A percentile compares a stretch with the other conserved stretches of the same genome.
Conservation (phyloP, 768 basidiomycete species). For the Panus rudis region DNA sequence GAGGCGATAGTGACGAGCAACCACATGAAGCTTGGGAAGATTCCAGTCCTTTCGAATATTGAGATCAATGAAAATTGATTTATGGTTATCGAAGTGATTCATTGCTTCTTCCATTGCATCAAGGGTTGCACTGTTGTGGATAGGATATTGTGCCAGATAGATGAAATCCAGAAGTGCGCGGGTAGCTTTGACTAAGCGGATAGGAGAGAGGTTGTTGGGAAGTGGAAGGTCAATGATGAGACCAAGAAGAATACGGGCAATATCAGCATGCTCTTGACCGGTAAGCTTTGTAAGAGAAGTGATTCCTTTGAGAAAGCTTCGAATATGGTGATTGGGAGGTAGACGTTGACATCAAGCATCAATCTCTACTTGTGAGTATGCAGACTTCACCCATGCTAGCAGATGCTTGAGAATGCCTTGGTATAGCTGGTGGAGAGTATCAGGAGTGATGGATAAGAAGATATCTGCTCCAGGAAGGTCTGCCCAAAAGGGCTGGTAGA, state of each 20-base stretch:
- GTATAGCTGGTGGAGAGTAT: conserved; percentile 24
- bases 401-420: conserved; percentile 25
- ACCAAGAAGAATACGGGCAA: conserved; percentile 16
- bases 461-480: conserved; percentile 19
- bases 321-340: conserved; percentile 17
- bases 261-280: conserved; percentile 20
- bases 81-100: conserved; percentile 15
- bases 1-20: conserved; percentile 13
- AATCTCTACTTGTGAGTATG: conserved; percentile 8
- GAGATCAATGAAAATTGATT: conserved; percentile 17
- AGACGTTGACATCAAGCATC: conserved; percentile 14
- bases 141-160: conserved; percentile 28
- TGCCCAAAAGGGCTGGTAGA: conserved; percentile 20
- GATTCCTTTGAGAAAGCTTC: conserved; percentile 18
- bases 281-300: conserved; percentile 11
- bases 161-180: conserved; percentile 32
- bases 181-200: conserved; percentile 9
- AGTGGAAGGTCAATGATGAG: conserved; percentile 14
- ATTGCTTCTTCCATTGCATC: conserved; percentile 10
- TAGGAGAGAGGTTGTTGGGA: conserved; percentile 2
- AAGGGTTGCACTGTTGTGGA: conserved; percentile 19
- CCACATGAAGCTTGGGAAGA: conserved; percentile 17
- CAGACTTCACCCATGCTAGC: conserved; percentile 15
- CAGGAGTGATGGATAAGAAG: conserved; percentile 18
- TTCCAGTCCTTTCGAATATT: conserved; percentile 15